phyloP scores from a whole-genome alignment of 345 rosid species.

The Fremontodendron californicum region DNA sequence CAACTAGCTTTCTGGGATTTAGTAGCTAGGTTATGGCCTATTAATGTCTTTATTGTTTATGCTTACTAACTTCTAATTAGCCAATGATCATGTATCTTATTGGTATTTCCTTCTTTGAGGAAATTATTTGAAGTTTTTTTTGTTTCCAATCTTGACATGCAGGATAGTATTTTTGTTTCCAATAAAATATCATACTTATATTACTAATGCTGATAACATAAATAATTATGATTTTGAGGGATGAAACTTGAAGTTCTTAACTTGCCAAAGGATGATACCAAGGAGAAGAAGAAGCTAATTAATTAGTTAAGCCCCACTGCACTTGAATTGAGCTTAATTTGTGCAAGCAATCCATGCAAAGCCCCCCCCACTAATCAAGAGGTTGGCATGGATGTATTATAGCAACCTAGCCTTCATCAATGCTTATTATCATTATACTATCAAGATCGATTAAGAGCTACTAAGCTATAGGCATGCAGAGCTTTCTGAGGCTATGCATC shows the following conservation, averaged over 20 bases:
- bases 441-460: slow-evolving; percentile 1
- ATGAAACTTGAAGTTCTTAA: too few species aligned
- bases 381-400: slow-evolving; percentile 4
- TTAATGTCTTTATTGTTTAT: background rate
- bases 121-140: background rate
- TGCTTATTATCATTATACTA: background rate
- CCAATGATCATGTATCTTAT: background rate
- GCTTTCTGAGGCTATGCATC: slow-evolving; percentile 1
- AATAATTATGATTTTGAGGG: too few species aligned
- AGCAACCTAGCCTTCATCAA: background rate
- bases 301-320: background rate
- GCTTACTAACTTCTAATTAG: background rate
- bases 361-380: background rate
- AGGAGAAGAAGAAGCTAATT: too few species aligned
- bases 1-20: slow-evolving; percentile 10
- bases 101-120: background rate
- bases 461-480: background rate
- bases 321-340: background rate
- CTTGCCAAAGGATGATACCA: too few species aligned
- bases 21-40: background rate
- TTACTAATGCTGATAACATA: too few species aligned
- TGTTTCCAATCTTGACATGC: background rate
- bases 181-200: too few species aligned
- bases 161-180: background rate
- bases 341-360: slow-evolving; percentile 8